Evolutionary conservation across 2,329 filamentous ascomycete genomes (phyloP).

Genomic region (Teratosphaeria pseudoeucalypti): DNA sequence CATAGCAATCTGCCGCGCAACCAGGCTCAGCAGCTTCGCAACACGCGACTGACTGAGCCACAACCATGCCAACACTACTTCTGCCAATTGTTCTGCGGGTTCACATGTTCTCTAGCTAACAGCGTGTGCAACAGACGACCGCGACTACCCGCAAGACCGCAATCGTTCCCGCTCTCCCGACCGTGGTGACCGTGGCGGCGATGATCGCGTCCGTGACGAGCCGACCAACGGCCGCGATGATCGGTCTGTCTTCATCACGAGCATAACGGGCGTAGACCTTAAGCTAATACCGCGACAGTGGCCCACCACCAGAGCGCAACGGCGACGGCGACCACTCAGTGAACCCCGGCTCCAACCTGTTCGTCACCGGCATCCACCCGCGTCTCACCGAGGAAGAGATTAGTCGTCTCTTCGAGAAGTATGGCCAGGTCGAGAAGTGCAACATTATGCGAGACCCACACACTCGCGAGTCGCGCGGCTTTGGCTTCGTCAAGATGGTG

Average conservation of each 20-base stretch:
- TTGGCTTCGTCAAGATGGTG: constrained; percentile 98
- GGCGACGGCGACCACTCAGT: constrained; percentile 58
- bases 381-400: constrained; percentile 83
- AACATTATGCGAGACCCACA: constrained; percentile 99
- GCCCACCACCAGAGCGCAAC: constrained; percentile 25
- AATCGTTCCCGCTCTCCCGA: constrained; percentile 58
- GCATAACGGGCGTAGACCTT: constrained; percentile 7
- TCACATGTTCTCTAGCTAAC: constrained; percentile 1
- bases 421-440: constrained; percentile 96
- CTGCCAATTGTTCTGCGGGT: neutral
- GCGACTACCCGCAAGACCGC: constrained; percentile 48
- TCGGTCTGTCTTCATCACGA: constrained; percentile 33
- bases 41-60: neutral
- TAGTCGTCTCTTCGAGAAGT: constrained; percentile 93
- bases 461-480: constrained; percentile 95
- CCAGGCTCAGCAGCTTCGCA: neutral
- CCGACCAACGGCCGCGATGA: constrained; percentile 47
- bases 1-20: constrained; percentile 1
- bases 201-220: constrained; percentile 48
- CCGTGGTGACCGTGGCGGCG: constrained; percentile 30
- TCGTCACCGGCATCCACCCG: constrained; percentile 96
- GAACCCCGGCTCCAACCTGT: constrained; percentile 95
- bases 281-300: constrained; percentile 26
- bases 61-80: neutral
- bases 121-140: constrained; percentile 41